Evolutionary conservation across 306 rosid genomes (phyloP).

Genomic region (Sphenostylis stenocarpa): DNA sequence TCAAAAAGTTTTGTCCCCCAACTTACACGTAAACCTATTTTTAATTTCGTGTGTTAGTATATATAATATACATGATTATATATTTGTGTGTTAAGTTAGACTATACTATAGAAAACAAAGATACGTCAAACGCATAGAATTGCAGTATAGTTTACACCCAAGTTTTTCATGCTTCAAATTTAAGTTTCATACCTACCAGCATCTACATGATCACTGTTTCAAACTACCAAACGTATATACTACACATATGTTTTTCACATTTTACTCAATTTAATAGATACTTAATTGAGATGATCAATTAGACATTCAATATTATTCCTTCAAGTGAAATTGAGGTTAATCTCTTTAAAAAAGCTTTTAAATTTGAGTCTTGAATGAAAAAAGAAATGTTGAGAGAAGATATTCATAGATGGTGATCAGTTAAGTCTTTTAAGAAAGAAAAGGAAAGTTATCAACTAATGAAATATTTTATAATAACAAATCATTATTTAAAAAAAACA

Average conservation of each 20-base stretch:
- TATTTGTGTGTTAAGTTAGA: neutral
- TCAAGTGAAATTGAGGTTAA: too few relatives aligned
- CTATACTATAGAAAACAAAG: neutral
- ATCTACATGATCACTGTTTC: constrained; percentile 25
- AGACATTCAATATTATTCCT: neutral
- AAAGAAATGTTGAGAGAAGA: too few relatives aligned
- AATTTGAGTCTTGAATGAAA: too few relatives aligned
- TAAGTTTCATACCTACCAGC: constrained; percentile 20
- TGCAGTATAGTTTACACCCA: constrained; percentile 21
- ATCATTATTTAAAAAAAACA: too few relatives aligned
- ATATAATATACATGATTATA: neutral
- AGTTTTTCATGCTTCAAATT: constrained; percentile 20
- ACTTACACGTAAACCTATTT: constrained; percentile 27
- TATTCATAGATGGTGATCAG: too few relatives aligned
- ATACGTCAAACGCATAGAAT: neutral
- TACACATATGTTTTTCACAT: neutral
- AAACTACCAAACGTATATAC: constrained; percentile 19
- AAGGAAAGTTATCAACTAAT: too few relatives aligned
- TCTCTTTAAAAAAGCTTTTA: too few relatives aligned
- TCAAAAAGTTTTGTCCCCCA: constrained; percentile 44
- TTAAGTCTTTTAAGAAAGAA: too few relatives aligned
- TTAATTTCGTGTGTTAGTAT: neutral
- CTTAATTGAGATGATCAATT: neutral
- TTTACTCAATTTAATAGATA: neutral
- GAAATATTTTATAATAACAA: too few relatives aligned